Evolutionary conservation across 768 basidiomycete genomes (phyloP).

Genomic region (Suillus americanus): DNA sequence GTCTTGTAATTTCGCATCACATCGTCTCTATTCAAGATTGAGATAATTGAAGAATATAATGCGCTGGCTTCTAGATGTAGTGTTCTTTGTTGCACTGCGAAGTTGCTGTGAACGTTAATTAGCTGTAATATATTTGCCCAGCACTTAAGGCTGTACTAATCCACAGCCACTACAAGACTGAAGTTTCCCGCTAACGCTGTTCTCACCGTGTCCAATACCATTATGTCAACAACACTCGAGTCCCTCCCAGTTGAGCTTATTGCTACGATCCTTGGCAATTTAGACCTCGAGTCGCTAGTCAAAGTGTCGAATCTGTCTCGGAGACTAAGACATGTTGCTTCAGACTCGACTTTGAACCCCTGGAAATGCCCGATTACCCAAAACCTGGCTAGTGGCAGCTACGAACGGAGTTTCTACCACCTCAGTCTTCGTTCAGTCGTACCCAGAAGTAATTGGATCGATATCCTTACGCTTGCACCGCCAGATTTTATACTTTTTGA

Average conservation of each 20-base stretch:
- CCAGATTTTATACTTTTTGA: slow-evolving; percentile 67
- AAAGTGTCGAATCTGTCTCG: slow-evolving; percentile 60
- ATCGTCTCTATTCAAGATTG: background rate
- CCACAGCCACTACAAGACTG: background rate
- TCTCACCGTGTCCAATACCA: background rate
- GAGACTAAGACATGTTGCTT: slow-evolving; percentile 53
- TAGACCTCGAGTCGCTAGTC: slow-evolving; percentile 63
- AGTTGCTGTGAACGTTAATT: background rate
- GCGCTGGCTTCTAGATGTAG: background rate
- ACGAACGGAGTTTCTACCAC: slow-evolving; percentile 53
- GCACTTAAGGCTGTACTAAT: background rate
- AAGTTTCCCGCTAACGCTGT: background rate
- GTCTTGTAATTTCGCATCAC: background rate
- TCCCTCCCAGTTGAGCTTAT: slow-evolving; percentile 76
- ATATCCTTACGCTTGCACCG: slow-evolving; percentile 63
- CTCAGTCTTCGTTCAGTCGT: slow-evolving; percentile 64
- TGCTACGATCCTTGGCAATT: slow-evolving; percentile 66
- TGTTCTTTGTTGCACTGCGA: background rate
- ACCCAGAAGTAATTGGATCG: slow-evolving; percentile 79
- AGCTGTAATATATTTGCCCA: background rate
- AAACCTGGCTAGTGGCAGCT: slow-evolving; percentile 45
- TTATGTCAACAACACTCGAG: slow-evolving; percentile 31
- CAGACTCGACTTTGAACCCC: slow-evolving; percentile 67
- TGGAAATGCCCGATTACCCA: slow-evolving; percentile 73
- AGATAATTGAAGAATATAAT: background rate